A percentile compares a stretch with the other conserved stretches of the same genome.
phyloP scores from a whole-genome alignment of 805 yeast genomes.

The Martiniozyma abietophila region DNA sequence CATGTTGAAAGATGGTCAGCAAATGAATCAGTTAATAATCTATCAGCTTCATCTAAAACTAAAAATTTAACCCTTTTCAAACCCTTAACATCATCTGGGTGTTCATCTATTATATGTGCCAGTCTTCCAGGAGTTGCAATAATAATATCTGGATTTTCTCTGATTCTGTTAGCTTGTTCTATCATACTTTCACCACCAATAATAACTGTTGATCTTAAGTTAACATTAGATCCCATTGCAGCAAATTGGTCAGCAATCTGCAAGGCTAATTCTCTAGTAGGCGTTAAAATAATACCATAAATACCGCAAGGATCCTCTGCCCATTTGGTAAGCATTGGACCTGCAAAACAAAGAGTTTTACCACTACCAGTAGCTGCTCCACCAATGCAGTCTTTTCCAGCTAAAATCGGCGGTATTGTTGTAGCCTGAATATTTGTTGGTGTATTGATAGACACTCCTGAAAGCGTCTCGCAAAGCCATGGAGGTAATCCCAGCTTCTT shows the following conservation, averaged over 20 bases:
- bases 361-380: constrained; percentile 99
- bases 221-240: constrained; percentile 86
- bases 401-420: constrained; percentile 79
- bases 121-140: constrained; percentile 96
- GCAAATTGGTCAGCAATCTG: constrained; percentile 96
- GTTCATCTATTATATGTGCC: constrained; percentile 82
- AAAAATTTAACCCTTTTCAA: constrained; percentile 68
- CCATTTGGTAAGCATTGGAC: constrained; percentile 94
- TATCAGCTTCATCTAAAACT: constrained; percentile 94
- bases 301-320: constrained; percentile 92
- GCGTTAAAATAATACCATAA: constrained; percentile 82
- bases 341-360: constrained; percentile 94
- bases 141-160: constrained; percentile 82
- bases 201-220: constrained; percentile 69
- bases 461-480: constrained; percentile 79
- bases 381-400: constrained; percentile 89
- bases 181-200: constrained; percentile 96
- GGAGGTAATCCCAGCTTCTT: constrained; percentile 60
- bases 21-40: constrained; percentile 76
- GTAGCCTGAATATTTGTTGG: constrained; percentile 86
- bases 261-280: constrained; percentile 87
- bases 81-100: constrained; percentile 79
- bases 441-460: constrained; percentile 67
- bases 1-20: constrained; percentile 70
- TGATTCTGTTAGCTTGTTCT: constrained; percentile 75